These are phyloP conservation scores for Chaetoscypha palmicola DNA, from an alignment of 2,329 filamentous ascomycete genomes.

Conservation along the genomic window DNA sequence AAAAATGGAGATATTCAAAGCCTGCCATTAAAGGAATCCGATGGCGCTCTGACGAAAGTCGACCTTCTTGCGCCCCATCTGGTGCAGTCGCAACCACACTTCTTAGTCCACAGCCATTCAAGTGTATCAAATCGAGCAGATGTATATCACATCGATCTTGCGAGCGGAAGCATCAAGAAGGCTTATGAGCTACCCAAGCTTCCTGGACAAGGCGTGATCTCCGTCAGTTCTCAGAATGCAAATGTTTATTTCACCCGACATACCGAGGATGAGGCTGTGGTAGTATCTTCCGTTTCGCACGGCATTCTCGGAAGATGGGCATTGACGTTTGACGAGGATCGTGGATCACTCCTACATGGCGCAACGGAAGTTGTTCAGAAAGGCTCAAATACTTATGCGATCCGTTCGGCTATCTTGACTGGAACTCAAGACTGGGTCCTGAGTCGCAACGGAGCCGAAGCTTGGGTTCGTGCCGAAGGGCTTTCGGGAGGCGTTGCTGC, in stretches of 20 bases:
- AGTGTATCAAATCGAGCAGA: slow-evolving; percentile 68
- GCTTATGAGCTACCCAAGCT: slow-evolving; percentile 73
- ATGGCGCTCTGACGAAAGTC: slow-evolving; percentile 47
- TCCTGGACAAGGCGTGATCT: slow-evolving; percentile 65
- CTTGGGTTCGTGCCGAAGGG: slow-evolving; percentile 78
- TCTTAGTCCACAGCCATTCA: slow-evolving; percentile 76
- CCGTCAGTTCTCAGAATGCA: slow-evolving; percentile 67
- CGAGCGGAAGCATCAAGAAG: slow-evolving; percentile 61
- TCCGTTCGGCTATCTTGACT: slow-evolving; percentile 66
- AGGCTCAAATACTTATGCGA: slow-evolving; percentile 59
- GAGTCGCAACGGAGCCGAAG: slow-evolving; percentile 70
- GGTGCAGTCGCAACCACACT: slow-evolving; percentile 67
- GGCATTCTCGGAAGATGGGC: slow-evolving; percentile 71
- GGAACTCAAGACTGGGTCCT: slow-evolving; percentile 71
- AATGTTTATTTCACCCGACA: slow-evolving; percentile 87
- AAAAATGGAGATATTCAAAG: slow-evolving; percentile 47
- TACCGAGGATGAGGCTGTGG: slow-evolving; percentile 63
- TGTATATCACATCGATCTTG: slow-evolving; percentile 75
- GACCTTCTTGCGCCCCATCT: slow-evolving; percentile 67
- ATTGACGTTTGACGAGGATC: slow-evolving; percentile 39
- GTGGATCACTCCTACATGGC: slow-evolving; percentile 52
- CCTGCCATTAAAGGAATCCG: slow-evolving; percentile 42
- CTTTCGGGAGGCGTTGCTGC: slow-evolving; percentile 74
- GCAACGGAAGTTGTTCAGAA: slow-evolving; percentile 79
- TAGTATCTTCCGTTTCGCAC: slow-evolving; percentile 71